Base-by-base conservation (phyloP, 257 asterid species). In the Coffea eugenioides region DNA sequence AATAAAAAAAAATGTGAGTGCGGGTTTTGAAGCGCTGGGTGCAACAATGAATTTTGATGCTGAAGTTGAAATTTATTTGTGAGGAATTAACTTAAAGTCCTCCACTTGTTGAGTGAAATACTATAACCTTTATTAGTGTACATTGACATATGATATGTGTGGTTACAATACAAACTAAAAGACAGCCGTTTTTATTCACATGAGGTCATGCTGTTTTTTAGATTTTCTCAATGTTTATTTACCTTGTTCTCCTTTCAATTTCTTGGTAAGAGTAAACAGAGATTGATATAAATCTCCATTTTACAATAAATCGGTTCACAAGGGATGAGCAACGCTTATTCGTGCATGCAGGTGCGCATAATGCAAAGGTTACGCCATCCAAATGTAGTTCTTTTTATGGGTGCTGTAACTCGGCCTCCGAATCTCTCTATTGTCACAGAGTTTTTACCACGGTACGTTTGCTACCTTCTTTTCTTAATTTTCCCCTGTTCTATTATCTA, bases 401-500 rank as follows among this genome's bases (percentile, higher is more conserved):
- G 99, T 87, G 99, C 99, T 6, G 97, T 96, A 39, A 96, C 99
- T 87, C 92, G 98, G 66, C 97, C 99, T 9, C 99, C 99, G 75
- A 92, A 96, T 79, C 98, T 96, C 82, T 96, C 99, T 57, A 96
- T 96, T 39, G 83, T 96, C 82, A 92, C 98, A 31, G 99, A 96
- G 82, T 96, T 94, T 84, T 88, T 96, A 41, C 98, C 99, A n/a
- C 90, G 92, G 99, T 94, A 75, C 79, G 91, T 84, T 49, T 43
- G 65, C 85, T 81, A 68, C 48, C 39, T 83, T 77, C 64, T n/a
- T 45, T 6, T 75, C 0, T 31, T 14, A 5, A 56, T 43, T n/a
- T 81, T 76, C 71, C 56, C 76, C 77, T 77, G 71, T 41, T 80
- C 77, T 65, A 73, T 80, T 57, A 62, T 68, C 83, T 64, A 76